Base-by-base conservation (phyloP, 1,284 basidiomycete genomes). In the Pyrrhoderma lamaoense region DNA sequence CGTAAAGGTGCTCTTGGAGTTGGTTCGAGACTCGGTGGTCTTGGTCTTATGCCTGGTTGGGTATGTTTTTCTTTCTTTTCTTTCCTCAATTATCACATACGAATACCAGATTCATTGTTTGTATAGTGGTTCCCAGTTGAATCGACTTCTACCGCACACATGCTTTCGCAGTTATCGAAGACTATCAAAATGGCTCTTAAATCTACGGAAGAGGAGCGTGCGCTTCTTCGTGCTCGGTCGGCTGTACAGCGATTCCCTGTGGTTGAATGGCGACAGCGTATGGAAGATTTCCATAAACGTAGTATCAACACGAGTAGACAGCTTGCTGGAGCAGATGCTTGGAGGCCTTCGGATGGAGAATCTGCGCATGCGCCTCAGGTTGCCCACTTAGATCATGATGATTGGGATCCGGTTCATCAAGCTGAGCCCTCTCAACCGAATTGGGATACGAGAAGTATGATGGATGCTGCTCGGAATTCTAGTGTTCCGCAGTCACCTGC, bases 11-110 rank as follows among this genome's bases (percentile, higher is more conserved):
- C 92, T 55, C 78, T 95, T 50, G 92, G 92, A 74, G 92, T 95
- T 58, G 92, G 92, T 61, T 82, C 85, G 71, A 87, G 92, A 64
- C 77, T 94, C 25, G 92, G 92, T 67, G 92, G 92, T 75, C 77
- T 95, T 42, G 92, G 92, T 71, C 73, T 95, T 58, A 95, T 95
- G 92, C 92, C 92, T 62, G 92, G 92, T 73, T 94, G 92, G 92
- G 89, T 91, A 66, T 62, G 85, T 77, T n/a, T 8, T 40, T 49
- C n/a, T 9, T n/a, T 34, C 45, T 25, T 43, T 46, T 47, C 23
- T 34, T 42, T 34, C 21, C 3, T 31, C 16, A 1, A 45, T 44
- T 23, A 14, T 35, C 14, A 5, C 8, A 7, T 7, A 5, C n/a
- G 14, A 40, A 5, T 5, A 22, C 38, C 21, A 40, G n/a, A 11